Percentiles rank a stretch among this genome's conserved stretches.
Conservation (phyloP, 768 basidiomycete genomes). For the Solioccasus polychromus region DNA sequence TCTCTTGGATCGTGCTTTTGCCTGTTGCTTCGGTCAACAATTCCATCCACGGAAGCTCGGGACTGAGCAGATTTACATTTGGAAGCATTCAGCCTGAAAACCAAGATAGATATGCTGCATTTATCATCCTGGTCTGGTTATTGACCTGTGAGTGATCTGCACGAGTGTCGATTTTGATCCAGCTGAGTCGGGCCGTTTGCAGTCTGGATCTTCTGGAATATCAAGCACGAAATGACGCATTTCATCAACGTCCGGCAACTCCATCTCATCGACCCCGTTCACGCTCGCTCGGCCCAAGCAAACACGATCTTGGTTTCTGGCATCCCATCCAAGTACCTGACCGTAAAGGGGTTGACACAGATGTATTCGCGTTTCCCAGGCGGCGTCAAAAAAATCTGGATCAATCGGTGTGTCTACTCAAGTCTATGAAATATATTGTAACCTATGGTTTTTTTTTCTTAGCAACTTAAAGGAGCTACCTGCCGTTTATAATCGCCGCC, state of each 20-base stretch:
- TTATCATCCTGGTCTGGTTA: constrained; percentile 70
- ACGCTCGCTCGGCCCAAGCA: constrained; percentile 80
- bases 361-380: constrained; percentile 86
- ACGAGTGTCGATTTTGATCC: background rate
- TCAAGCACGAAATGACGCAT: constrained; percentile 75
- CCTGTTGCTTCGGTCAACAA: constrained; percentile 67
- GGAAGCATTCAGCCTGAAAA: constrained; percentile 64
- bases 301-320: constrained; percentile 90
- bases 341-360: constrained; percentile 58
- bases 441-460: too few relatives aligned
- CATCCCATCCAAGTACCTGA: constrained; percentile 76
- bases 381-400: constrained; percentile 88
- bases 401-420: constrained; percentile 61
- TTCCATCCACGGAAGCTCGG: constrained; percentile 39
- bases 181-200: background rate
- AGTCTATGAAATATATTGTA: background rate
- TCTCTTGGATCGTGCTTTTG: constrained; percentile 84
- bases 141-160: constrained; percentile 63
- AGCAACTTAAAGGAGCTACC: constrained; percentile 88
- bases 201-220: constrained; percentile 87
- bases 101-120: constrained; percentile 68
- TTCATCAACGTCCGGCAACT: constrained; percentile 80
- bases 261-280: constrained; percentile 70
- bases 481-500: constrained; percentile 72
- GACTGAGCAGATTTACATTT: constrained; percentile 72